Evolutionary conservation across 2,329 filamentous ascomycete genomes (phyloP).

Genomic region (Blumeria hordei): DNA sequence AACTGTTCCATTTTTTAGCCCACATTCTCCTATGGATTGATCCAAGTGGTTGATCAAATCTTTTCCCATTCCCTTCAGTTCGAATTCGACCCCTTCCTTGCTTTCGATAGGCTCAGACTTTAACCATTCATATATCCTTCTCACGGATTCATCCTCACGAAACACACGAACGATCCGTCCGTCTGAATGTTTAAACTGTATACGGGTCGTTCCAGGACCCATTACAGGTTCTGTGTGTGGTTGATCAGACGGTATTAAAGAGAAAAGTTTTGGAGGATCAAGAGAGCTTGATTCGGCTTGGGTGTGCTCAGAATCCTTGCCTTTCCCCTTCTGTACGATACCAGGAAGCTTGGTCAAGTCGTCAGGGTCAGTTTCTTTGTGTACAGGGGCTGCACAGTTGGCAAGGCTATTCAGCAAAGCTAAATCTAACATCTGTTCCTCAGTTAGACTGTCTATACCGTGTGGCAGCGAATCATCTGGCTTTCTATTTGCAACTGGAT

Average conservation of each 20-base stretch:
- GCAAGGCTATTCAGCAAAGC: conserved; percentile 73
- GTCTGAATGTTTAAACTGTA: conserved; percentile 73
- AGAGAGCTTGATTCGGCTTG: conserved; percentile 13
- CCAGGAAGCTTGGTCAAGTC: conserved; percentile 48
- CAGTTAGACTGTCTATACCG: conserved; percentile 72
- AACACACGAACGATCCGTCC: conserved; percentile 81
- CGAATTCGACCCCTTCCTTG: conserved; percentile 57
- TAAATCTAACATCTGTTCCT: conserved; percentile 93
- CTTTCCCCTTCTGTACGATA: conserved; percentile 28
- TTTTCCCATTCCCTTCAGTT: conserved; percentile 68
- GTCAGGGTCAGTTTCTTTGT: conserved; percentile 59
- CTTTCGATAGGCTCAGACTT: conserved; percentile 70
- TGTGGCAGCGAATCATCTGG: conserved; percentile 42
- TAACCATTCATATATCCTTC: conserved; percentile 83
- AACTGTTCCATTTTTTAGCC: conserved; percentile 76
- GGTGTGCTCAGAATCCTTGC: conserved; percentile 19
- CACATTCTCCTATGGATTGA: conserved; percentile 51
- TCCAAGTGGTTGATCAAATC: conserved; percentile 61
- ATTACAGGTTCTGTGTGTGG: conserved; percentile 58
- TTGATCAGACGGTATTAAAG: conserved; percentile 42
- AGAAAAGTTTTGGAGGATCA: conserved; percentile 27
- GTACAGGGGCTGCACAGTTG: conserved; percentile 20
- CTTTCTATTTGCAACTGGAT: conserved; percentile 65
- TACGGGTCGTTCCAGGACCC: conserved; percentile 53
- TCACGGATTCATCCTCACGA: conserved; percentile 47